Evolutionary conservation across 495 filamentous ascomycete genomes (phyloP), one percentile per base, ranked within the genome.

Genomic region (Penicillium cinerascens): DNA sequence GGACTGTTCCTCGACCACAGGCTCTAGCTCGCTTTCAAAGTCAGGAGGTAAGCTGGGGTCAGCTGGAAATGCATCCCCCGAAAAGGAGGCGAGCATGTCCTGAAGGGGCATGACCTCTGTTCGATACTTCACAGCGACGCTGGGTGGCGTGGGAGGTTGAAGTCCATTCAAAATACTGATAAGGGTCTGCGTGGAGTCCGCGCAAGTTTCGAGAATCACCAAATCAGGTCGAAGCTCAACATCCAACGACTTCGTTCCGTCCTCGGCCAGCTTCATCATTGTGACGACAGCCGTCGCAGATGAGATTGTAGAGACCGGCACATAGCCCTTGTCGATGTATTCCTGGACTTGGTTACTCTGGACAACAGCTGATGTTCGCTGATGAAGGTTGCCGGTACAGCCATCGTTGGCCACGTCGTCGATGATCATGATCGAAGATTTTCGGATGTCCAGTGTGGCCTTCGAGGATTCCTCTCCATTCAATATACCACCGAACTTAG

Each of bases 181-280:
- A 3, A 99, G 79, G 0, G 95, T 97, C 60, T 96, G 91, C 0
- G 93, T 97, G 9, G 95, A 97, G 68, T 99, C 95, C 15, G 95
- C 93, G 63, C 95, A 97, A 4, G 91, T 89, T 65, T 99, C 95
- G 15, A 99, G 75, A 20, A 99, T 84, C 23, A 97, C 76, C 2
- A 99, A 76, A 62, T 93, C 87, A 63, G 95, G 89, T 38, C 80
- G 81, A 8, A 97, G 58, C 53, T 96, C 88, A 3, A 96, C 79
- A 58, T 93, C 89, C 9, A 95, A 66, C 33, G 82, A 82, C 49
- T 85, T 83, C 10, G 80, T 74, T 0, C 76, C 82, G 25, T 82
- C 77, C 0, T 75, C 72, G 37, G 70, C 72, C 20, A 67, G 59
- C 10, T 75, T 77, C 9, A 78, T 69, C 13, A 88, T 53, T 21